Percentiles rank a stretch among this genome's conserved stretches.
Conservation (phyloP, 768 basidiomycete species). For the Postia placenta region DNA sequence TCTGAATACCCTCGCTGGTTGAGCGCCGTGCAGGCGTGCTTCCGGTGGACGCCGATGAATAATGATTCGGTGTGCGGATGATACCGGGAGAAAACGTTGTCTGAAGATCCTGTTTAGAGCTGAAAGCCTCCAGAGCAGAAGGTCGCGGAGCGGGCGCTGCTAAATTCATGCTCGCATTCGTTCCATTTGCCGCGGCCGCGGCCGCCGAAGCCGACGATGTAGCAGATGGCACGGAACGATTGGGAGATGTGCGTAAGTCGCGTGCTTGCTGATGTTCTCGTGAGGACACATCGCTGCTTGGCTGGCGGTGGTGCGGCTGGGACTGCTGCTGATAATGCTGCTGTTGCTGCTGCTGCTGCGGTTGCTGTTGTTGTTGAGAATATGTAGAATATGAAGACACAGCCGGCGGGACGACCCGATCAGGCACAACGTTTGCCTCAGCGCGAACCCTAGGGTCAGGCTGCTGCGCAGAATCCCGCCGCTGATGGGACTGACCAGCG, state of each 20-base stretch:
- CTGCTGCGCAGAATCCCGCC: neutral
- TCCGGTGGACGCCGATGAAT: slow-evolving; percentile 22
- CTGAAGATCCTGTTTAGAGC: slow-evolving; percentile 44
- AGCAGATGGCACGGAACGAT: slow-evolving; percentile 10
- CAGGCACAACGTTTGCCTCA: neutral
- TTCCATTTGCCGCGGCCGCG: slow-evolving; percentile 3
- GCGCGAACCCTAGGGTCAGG: neutral
- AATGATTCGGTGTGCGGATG: slow-evolving; percentile 64
- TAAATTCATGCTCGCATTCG: too few species aligned
- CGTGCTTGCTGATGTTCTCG: slow-evolving; percentile 11
- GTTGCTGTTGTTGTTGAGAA: slow-evolving; percentile 7
- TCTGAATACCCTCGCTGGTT: slow-evolving; percentile 3
- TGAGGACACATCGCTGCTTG: slow-evolving; percentile 7
- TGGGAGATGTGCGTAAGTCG: slow-evolving; percentile 7
- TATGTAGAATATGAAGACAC: slow-evolving; percentile 5
- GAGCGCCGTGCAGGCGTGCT: slow-evolving; percentile 11
- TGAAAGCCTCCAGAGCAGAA: slow-evolving; percentile 36
- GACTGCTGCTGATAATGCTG: slow-evolving; percentile 7
- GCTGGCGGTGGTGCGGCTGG: slow-evolving; percentile 9
- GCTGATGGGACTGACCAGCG: neutral
- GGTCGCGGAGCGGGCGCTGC: slow-evolving; percentile 4
- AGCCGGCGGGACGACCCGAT: neutral
- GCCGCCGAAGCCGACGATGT: slow-evolving; percentile 8
- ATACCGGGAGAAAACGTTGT: slow-evolving; percentile 67
- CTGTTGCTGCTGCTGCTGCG: slow-evolving; percentile 7